Conservation (phyloP, 129 eudicot genomes). For the Flaveria ramosissima region DNA sequence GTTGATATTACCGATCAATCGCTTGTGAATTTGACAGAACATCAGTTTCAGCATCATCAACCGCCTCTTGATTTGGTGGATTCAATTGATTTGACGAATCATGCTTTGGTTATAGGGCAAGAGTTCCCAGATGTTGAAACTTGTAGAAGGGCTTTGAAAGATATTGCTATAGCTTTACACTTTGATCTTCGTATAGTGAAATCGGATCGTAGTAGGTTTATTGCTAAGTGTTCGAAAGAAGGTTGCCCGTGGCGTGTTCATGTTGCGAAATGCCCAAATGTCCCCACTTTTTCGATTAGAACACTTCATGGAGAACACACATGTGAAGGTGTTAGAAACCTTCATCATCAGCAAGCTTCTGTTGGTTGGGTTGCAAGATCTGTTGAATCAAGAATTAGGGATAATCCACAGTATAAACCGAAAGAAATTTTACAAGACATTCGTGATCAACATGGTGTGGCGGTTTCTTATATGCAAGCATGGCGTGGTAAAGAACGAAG, state of each 20-base stretch:
- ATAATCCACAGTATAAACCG: slow-evolving; percentile 90
- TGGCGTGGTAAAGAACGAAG: slow-evolving; percentile 99
- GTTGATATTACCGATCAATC: slow-evolving; percentile 33
- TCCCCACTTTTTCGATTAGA: slow-evolving; percentile 81
- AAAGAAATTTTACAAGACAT: slow-evolving; percentile 95
- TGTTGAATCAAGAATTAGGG: slow-evolving; percentile 73
- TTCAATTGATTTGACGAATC: slow-evolving; percentile 37
- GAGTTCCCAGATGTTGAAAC: slow-evolving; percentile 98
- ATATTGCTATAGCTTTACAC: slow-evolving; percentile 79
- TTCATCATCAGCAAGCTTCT: slow-evolving; percentile 96
- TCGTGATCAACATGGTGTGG: slow-evolving; percentile 92
- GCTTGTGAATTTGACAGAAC: slow-evolving; percentile 18
- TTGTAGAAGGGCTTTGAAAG: slow-evolving; percentile 83
- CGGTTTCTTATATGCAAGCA: slow-evolving; percentile 98
- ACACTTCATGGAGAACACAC: slow-evolving; percentile 84
- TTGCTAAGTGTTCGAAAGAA: slow-evolving; percentile 92
- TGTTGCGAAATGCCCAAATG: slow-evolving; percentile 87
- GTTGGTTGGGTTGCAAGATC: slow-evolving; percentile 99
- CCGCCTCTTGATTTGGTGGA: slow-evolving; percentile 20
- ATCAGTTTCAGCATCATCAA: slow-evolving; percentile 28
- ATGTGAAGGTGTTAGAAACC: slow-evolving; percentile 86
- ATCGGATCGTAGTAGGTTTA: slow-evolving; percentile 94
- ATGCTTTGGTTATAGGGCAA: slow-evolving; percentile 68
- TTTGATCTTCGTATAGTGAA: slow-evolving; percentile 94
- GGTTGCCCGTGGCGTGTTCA: slow-evolving; percentile 99